Conservation (phyloP, 1,139 yeast genomes). For the Pichia inconspicua region DNA sequence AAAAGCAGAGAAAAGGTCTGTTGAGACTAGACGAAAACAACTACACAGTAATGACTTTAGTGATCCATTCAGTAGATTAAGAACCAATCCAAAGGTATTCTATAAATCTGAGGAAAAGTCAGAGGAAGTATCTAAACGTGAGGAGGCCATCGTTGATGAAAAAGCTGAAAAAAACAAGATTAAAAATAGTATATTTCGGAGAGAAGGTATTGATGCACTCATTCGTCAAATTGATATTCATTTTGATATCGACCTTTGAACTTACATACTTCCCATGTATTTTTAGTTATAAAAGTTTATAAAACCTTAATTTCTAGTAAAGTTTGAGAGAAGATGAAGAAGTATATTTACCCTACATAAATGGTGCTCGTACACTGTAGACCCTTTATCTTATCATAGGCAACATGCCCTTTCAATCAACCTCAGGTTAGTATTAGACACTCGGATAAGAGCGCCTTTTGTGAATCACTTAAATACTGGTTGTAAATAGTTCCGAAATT, state of each 20-base stretch:
- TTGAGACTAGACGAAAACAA: slow-evolving; percentile 48
- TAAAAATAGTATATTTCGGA: slow-evolving; percentile 20
- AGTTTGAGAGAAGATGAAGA: no score
- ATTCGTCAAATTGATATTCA: slow-evolving; percentile 24
- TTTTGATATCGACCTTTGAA: slow-evolving; percentile 20
- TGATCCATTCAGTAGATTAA: slow-evolving; percentile 86
- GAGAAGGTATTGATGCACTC: slow-evolving; percentile 26
- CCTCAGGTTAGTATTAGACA: slow-evolving; percentile 19
- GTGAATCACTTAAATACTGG: slow-evolving; percentile 41
- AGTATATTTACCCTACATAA: no score
- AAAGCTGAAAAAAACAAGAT: slow-evolving; percentile 11
- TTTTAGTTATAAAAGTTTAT: not conserved
- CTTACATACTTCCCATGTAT: not conserved
- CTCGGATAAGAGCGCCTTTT: slow-evolving; percentile 49
- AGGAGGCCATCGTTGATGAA: slow-evolving; percentile 8
- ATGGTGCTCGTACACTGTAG: no score
- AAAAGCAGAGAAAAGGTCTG: slow-evolving; percentile 65
- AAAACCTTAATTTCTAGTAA: no score
- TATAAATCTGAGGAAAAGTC: slow-evolving; percentile 31
- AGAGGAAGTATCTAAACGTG: slow-evolving; percentile 12
- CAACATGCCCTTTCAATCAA: no score
- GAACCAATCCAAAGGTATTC: slow-evolving; percentile 79
- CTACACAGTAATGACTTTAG: slow-evolving; percentile 37
- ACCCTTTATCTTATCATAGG: no score
- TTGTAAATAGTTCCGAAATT: slow-evolving; percentile 50